phyloP scores from a whole-genome alignment of 2,329 filamentous ascomycete genomes.

The Phyllosticta paracitricarpa region DNA sequence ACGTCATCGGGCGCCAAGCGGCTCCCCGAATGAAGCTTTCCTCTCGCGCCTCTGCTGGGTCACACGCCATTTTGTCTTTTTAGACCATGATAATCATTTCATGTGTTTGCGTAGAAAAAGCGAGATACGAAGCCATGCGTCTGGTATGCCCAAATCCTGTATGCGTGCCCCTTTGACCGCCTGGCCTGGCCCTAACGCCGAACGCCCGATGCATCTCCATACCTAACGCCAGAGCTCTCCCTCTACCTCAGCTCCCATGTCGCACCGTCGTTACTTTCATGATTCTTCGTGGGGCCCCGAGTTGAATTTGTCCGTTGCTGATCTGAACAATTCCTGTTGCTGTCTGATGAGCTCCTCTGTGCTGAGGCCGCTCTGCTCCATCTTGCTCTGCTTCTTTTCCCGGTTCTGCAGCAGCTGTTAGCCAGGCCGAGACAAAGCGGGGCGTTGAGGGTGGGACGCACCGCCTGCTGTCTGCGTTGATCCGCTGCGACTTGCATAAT shows the following conservation, averaged over 20 bases:
- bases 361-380: slow-evolving; percentile 85
- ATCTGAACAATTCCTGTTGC: slow-evolving; percentile 85
- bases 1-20: slow-evolving; percentile 5
- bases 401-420: slow-evolving; percentile 52
- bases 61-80: neutral
- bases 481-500: slow-evolving; percentile 79
- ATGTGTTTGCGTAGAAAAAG: neutral
- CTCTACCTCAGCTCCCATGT: neutral
- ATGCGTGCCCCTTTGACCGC: neutral
- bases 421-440: slow-evolving; percentile 8
- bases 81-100: neutral
- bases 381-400: slow-evolving; percentile 95
- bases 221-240: slow-evolving; percentile 4
- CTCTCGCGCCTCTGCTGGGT: neutral
- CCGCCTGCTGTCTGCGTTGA: slow-evolving; percentile 89
- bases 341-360: slow-evolving; percentile 81
- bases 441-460: slow-evolving; percentile 31
- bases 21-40: neutral
- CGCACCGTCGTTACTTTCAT: slow-evolving; percentile 4
- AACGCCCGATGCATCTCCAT: slow-evolving; percentile 2
- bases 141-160: neutral
- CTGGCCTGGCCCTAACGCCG: neutral
- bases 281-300: slow-evolving; percentile 32
- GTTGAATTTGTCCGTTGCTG: slow-evolving; percentile 64
- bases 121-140: neutral